Evolutionary conservation across 371 early-diverging fungal genomes (phyloP).

Genomic region (Zopfochytrium polystomum): DNA sequence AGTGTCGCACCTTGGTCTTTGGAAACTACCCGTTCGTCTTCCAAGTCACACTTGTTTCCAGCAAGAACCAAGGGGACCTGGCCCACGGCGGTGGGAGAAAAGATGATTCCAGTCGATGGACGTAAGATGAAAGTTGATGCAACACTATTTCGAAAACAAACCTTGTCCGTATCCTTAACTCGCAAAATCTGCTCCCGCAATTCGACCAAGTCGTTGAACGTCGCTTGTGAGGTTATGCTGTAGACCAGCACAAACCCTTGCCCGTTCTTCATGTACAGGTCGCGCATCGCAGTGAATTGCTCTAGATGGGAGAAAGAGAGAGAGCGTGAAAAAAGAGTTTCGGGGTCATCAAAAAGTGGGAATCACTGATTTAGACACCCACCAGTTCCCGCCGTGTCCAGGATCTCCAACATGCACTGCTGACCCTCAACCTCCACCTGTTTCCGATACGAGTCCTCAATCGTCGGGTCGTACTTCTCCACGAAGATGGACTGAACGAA

Average conservation of each 20-base stretch:
- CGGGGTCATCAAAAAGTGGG: neutral
- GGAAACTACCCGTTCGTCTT: conserved; percentile 71
- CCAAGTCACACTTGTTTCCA: conserved; percentile 85
- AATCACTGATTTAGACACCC: neutral
- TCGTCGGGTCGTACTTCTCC: conserved; percentile 87
- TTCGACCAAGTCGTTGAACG: conserved; percentile 76
- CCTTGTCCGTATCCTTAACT: conserved; percentile 78
- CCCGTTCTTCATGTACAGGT: conserved; percentile 88
- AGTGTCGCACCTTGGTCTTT: conserved; percentile 62
- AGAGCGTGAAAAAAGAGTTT: neutral
- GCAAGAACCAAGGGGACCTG: conserved; percentile 83
- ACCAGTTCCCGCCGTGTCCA: conserved; percentile 77
- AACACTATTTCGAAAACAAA: conserved; percentile 31
- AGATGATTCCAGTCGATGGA: too few species aligned
- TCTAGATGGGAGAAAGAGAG: conserved; percentile 45
- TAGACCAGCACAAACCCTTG: conserved; percentile 87
- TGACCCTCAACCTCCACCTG: conserved; percentile 82
- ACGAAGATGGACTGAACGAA: conserved; percentile 88
- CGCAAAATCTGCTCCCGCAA: conserved; percentile 75
- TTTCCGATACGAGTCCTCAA: conserved; percentile 87
- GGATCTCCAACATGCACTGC: conserved; percentile 84
- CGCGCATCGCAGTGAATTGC: conserved; percentile 89
- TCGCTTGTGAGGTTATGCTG: conserved; percentile 76
- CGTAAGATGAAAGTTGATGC: too few species aligned
- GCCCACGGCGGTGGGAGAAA: neutral